These are phyloP conservation scores for Calonectria ilicicola DNA, from an alignment of 2,329 filamentous ascomycete genomes.

Conservation along the genomic window DNA sequence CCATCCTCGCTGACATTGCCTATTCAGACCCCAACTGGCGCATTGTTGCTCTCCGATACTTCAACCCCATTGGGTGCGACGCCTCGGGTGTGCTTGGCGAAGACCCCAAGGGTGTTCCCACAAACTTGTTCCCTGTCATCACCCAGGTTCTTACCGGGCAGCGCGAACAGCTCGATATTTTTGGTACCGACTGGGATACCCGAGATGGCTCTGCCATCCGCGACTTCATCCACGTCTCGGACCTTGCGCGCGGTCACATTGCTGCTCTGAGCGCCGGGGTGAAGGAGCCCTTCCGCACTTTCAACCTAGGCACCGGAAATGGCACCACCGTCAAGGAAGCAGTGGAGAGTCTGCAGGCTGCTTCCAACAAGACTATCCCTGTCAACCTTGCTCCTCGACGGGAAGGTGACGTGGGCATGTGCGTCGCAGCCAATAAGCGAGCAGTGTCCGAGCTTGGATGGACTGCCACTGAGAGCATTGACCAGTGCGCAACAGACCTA, in stretches of 20 bases:
- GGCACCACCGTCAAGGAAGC: conserved; percentile 60
- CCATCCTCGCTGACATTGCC: conserved; percentile 72
- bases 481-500: conserved; percentile 28
- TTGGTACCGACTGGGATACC: conserved; percentile 74
- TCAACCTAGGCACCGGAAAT: conserved; percentile 60
- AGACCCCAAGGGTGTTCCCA: conserved; percentile 70
- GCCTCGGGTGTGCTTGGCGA: conserved; percentile 73
- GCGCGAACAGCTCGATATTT: conserved; percentile 67
- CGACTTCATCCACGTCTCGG: conserved; percentile 76
- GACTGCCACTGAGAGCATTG: conserved; percentile 35
- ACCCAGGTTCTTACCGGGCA: conserved; percentile 70
- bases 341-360: conserved; percentile 53
- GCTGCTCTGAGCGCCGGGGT: conserved; percentile 62
- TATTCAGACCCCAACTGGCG: conserved; percentile 71
- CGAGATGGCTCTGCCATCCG: conserved; percentile 74
- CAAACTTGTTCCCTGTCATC: conserved; percentile 74
- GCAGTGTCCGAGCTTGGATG: conserved; percentile 57
- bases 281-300: conserved; percentile 52
- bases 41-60: conserved; percentile 74
- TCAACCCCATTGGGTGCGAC: conserved; percentile 77
- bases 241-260: conserved; percentile 73
- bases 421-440: conserved; percentile 55
- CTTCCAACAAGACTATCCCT: conserved; percentile 51
- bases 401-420: conserved; percentile 57
- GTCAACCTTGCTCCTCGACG: conserved; percentile 50